Conservation (phyloP, 345 rosid genomes). For the Gossypium turneri region DNA sequence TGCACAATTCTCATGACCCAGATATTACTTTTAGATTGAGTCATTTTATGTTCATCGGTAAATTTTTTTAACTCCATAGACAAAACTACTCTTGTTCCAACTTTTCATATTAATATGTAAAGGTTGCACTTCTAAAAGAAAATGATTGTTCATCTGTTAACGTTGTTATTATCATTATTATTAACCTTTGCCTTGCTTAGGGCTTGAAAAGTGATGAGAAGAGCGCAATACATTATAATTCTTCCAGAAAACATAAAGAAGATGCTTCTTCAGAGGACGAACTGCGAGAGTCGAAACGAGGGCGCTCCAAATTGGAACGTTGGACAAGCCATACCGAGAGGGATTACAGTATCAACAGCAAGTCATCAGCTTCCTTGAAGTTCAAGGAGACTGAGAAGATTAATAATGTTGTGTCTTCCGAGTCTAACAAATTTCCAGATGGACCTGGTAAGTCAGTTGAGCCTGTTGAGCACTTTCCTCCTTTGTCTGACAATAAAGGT, state of each 20-base stretch:
- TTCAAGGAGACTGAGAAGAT: slow-evolving; percentile 50
- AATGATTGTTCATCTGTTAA: slow-evolving; percentile 9
- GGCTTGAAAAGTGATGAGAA: slow-evolving; percentile 50
- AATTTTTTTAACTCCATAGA: background rate
- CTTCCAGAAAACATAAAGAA: slow-evolving; percentile 56
- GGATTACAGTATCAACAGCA: slow-evolving; percentile 51
- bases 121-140: background rate
- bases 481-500: slow-evolving; percentile 43
- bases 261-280: slow-evolving; percentile 75
- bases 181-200: slow-evolving; percentile 28
- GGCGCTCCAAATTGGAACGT: slow-evolving; percentile 87
- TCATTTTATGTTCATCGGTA: background rate
- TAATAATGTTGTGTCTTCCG: slow-evolving; percentile 37
- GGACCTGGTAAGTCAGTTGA: slow-evolving; percentile 37
- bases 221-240: slow-evolving; percentile 34
- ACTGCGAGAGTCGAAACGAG: slow-evolving; percentile 68
- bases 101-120: background rate
- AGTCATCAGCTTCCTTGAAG: slow-evolving; percentile 62
- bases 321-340: slow-evolving; percentile 95
- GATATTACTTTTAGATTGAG: slow-evolving; percentile 4
- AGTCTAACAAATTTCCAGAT: slow-evolving; percentile 31
- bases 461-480: slow-evolving; percentile 31
- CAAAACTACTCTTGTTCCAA: background rate
- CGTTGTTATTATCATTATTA: slow-evolving; percentile 5
- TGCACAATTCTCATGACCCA: background rate